Conservation (phyloP, 2,329 filamentous ascomycete species). For the Calycina herbarum region DNA sequence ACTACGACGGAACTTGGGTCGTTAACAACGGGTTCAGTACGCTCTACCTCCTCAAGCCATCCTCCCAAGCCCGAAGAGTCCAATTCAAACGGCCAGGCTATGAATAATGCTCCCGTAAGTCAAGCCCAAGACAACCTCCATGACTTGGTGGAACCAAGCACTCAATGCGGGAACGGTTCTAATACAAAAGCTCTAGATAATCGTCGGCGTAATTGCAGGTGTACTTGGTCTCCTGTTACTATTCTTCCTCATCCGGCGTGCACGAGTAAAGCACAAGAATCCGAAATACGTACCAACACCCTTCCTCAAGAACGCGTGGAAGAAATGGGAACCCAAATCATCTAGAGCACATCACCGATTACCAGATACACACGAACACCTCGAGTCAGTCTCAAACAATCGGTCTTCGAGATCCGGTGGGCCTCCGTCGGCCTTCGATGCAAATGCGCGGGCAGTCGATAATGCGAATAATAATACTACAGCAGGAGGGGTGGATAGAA, state of each 20-base stretch:
- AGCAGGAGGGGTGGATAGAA: conserved; percentile 63
- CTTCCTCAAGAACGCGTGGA: conserved; percentile 52
- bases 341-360: conserved; percentile 27
- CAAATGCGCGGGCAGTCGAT: neutral
- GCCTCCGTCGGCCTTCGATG: conserved; percentile 21
- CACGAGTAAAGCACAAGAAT: conserved; percentile 45
- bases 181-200: conserved; percentile 14
- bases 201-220: conserved; percentile 20
- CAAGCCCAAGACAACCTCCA: neutral
- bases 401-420: conserved; percentile 14
- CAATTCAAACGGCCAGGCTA: neutral
- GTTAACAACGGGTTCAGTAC: neutral
- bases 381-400: conserved; percentile 40
- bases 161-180: neutral
- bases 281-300: conserved; percentile 53
- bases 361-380: conserved; percentile 39
- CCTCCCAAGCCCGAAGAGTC: neutral
- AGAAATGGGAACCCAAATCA: conserved; percentile 44
- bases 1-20: conserved; percentile 7
- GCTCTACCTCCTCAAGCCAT: neutral
- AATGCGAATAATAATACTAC: conserved; percentile 4
- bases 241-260: conserved; percentile 37
- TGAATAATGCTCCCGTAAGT: neutral
- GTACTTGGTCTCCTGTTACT: conserved; percentile 26
- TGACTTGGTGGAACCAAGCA: neutral